Percentiles rank a stretch among this genome's conserved stretches.
These are phyloP conservation scores for Blastomyces parvus DNA, from an alignment of 2,329 filamentous ascomycete species.

Conservation along the genomic window DNA sequence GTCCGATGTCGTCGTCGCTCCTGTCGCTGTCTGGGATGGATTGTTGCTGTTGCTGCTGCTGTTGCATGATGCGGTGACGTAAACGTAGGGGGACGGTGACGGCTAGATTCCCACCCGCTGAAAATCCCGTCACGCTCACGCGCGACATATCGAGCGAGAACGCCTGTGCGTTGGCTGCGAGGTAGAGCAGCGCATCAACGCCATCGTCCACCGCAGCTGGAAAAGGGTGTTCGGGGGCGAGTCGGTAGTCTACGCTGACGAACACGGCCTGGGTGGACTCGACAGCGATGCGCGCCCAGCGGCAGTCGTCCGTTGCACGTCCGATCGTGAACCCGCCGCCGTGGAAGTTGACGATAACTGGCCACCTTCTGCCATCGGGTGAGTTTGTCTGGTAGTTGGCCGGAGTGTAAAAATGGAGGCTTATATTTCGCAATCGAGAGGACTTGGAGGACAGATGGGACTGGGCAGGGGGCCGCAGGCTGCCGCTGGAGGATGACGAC, in stretches of 20 bases:
- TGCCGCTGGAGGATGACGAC: conserved; percentile 26
- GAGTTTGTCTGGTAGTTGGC: conserved; percentile 26
- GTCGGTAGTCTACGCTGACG: conserved; percentile 52
- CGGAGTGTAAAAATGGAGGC: conserved; percentile 55
- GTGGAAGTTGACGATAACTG: conserved; percentile 55
- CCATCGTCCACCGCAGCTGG: conserved; percentile 56
- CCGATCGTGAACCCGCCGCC: conserved; percentile 56
- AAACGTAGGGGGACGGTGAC: conserved; percentile 53
- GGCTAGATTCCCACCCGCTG: conserved; percentile 53
- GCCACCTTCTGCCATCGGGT: conserved; percentile 39
- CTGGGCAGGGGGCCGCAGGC: conserved; percentile 25
- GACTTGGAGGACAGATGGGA: conserved; percentile 15
- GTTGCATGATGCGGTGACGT: conserved; percentile 20
- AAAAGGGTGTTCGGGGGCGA: conserved; percentile 53
- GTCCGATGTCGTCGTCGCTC: not conserved
- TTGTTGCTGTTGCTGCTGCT: conserved; percentile 11
- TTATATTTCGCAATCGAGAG: conserved; percentile 10
- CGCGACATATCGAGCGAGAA: conserved; percentile 49
- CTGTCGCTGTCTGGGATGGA: not conserved
- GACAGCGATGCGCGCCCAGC: conserved; percentile 51
- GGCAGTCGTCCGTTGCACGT: conserved; percentile 49
- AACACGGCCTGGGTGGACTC: conserved; percentile 48
- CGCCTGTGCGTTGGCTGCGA: conserved; percentile 47
- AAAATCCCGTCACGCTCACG: conserved; percentile 53
- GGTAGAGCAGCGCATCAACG: conserved; percentile 51